A percentile compares a stretch with the other conserved stretches of the same genome.
Evolutionary conservation across 2,329 filamentous ascomycete species (phyloP).

Genomic region (Geosmithia flava): DNA sequence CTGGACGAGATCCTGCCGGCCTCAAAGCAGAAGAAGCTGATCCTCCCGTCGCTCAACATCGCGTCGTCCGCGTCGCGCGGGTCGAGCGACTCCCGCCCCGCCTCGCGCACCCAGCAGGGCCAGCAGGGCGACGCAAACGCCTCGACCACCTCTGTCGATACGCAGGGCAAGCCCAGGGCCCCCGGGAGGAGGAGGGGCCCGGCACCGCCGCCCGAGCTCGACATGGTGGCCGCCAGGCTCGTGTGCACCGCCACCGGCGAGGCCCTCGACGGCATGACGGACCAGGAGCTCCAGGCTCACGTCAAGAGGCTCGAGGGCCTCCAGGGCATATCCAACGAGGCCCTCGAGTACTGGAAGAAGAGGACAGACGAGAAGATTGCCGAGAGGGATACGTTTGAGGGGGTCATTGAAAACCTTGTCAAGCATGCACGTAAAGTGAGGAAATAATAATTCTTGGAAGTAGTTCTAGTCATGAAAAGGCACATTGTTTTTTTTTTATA

Average conservation of each 20-base stretch:
- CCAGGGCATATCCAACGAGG: conserved; percentile 59
- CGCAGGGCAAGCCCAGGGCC: conserved; percentile 38
- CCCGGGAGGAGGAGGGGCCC: conserved; percentile 35
- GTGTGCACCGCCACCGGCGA: conserved; percentile 76
- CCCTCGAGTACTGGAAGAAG: conserved; percentile 82
- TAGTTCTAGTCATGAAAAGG: no score
- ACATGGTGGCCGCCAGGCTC: conserved; percentile 66
- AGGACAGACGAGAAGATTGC: conserved; percentile 75
- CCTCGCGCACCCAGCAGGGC: conserved; percentile 24
- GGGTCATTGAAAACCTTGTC: conserved; percentile 92
- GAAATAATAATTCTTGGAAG: conserved; percentile 40
- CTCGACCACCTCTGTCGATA: conserved; percentile 47
- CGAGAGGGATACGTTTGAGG: conserved; percentile 88
- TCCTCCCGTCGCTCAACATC: conserved; percentile 80
- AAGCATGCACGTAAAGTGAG: conserved; percentile 79
- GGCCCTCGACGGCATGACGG: conserved; percentile 67
- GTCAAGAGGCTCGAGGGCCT: conserved; percentile 56
- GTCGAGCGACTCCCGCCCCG: conserved; percentile 40
- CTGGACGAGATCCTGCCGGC: conserved; percentile 94
- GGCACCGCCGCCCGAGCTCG: conserved; percentile 60
- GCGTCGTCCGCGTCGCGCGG: conserved; percentile 39
- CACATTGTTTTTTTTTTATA: no score
- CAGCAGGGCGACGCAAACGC: conserved; percentile 33
- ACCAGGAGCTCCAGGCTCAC: conserved; percentile 63
- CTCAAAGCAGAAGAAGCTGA: conserved; percentile 94